Conservation (phyloP, 495 filamentous ascomycete genomes). For the Penicilliopsis zonata region DNA sequence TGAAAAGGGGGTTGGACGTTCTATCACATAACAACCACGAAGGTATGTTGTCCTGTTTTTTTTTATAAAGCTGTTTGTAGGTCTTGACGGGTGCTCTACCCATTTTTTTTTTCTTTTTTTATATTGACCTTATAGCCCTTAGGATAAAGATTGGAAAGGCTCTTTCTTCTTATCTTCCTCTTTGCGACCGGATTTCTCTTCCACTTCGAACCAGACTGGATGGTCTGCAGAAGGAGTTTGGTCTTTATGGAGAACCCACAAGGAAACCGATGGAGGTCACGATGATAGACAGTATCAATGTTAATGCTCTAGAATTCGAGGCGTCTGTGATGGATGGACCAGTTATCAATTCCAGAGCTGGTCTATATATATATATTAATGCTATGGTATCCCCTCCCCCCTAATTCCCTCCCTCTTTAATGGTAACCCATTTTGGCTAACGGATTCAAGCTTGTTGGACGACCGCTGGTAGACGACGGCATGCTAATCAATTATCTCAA, state of each 20-base stretch:
- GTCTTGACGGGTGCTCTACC: no score
- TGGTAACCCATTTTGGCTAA: conserved; percentile 17
- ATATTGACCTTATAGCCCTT: conserved; percentile 11
- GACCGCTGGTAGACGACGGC: conserved; percentile 73
- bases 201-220: conserved; percentile 30
- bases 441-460: conserved; percentile 52
- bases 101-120: background rate
- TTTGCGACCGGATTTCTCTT: conserved; percentile 29
- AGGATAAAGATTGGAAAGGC: conserved; percentile 29
- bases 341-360: conserved; percentile 67
- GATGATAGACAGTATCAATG: conserved; percentile 29
- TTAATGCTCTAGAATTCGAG: conserved; percentile 37
- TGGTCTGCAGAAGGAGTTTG: conserved; percentile 32
- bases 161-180: conserved; percentile 27
- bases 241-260: conserved; percentile 24
- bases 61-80: no score
- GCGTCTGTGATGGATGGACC: conserved; percentile 53
- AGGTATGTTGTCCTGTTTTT: conserved; percentile 11
- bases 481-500: conserved; percentile 67
- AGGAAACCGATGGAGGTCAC: conserved; percentile 25
- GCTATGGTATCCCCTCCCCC: conserved; percentile 48
- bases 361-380: conserved; percentile 85
- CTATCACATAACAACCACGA: conserved; percentile 24
- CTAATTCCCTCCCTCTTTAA: background rate
- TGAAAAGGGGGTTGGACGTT: conserved; percentile 22